Percentiles rank a stretch among this genome's conserved stretches.
Evolutionary conservation across 1,284 basidiomycete genomes (phyloP).

Genomic region (Cryptococcus sp.): DNA sequence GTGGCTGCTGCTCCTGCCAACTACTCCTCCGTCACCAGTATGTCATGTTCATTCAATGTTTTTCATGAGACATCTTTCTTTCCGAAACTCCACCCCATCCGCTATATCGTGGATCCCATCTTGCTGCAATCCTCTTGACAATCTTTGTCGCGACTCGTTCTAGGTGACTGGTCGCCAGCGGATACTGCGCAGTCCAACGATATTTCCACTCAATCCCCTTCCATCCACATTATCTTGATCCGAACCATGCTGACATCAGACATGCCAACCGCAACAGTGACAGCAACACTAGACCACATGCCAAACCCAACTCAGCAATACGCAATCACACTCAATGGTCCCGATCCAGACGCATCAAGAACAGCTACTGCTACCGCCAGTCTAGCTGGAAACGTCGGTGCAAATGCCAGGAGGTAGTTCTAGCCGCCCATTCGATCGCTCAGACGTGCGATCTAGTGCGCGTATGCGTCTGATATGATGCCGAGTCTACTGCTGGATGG

Average conservation of each 20-base stretch:
- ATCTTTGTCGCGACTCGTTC: no score
- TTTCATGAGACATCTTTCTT: no score
- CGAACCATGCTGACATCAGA: conserved; percentile 9
- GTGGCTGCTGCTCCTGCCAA: conserved; percentile 24
- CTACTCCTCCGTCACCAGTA: conserved; percentile 21
- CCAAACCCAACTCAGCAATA: conserved; percentile 46
- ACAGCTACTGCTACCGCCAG: conserved; percentile 16
- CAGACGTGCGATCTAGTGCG: no score
- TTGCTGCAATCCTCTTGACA: no score
- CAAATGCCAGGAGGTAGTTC: not conserved
- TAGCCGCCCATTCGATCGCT: no score
- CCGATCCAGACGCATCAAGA: conserved; percentile 32
- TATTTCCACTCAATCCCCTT: not conserved
- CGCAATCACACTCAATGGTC: conserved; percentile 41
- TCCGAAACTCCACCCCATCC: no score
- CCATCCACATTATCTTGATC: not conserved
- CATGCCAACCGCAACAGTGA: conserved; percentile 40
- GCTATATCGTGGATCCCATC: no score
- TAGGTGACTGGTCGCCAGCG: no score
- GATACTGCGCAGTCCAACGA: no score
- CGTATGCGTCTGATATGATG: no score
- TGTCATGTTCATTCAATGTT: not conserved
- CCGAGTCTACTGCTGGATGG: not conserved
- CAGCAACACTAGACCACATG: conserved; percentile 26
- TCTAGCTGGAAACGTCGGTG: conserved; percentile 20